Base-by-base conservation (phyloP, 495 filamentous ascomycete species). In the Tuber umbilicatum region DNA sequence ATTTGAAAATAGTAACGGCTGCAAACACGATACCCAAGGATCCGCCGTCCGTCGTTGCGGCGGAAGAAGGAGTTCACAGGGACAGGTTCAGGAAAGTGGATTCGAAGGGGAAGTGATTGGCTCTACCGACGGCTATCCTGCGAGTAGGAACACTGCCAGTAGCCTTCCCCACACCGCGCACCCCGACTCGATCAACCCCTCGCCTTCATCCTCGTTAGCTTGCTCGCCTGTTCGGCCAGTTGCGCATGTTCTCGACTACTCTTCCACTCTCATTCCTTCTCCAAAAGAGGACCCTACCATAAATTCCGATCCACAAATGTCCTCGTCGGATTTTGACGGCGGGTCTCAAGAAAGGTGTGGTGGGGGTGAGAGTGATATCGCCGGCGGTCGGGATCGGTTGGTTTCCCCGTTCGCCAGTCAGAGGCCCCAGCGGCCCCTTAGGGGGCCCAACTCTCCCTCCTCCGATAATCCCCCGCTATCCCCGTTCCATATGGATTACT, bases 71-170 rank as follows among this genome's bases (percentile, higher is more conserved):
- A 43, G 45, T 68, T 39, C 70, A 45, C 76, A 73, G 38, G 37
- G 70, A 39, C 68, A 47, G 16, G 38, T 78, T 74, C 71, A 74
- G 76, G 76, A 76, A 78, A 68, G 74, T 76, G 71, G 71, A 78
- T 77, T 77, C 75, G 71, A 72, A 40, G 38, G n/a, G 23, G 72
- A 69, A 47, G 73, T 70, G 72, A 79, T 79, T 74, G 75, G 72
- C 60, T 41, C 60, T 68, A 67, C 43, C 47, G 73, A 68, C 71
- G 73, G 43, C 68, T 35, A 77, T 72, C 50, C 68, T 72, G 75
- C 68, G 64, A 73, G 21, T 23, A 70, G 67, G 17, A 68, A 31
- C 23, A 60, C 64, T 71, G 43, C 38, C 69, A 69, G 76, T 31
- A 73, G 40, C 60, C 27, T 64, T 64, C 55, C 55, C 55, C 55